Conservation (phyloP, 306 rosid species). For the Sphenostylis stenocarpa region DNA sequence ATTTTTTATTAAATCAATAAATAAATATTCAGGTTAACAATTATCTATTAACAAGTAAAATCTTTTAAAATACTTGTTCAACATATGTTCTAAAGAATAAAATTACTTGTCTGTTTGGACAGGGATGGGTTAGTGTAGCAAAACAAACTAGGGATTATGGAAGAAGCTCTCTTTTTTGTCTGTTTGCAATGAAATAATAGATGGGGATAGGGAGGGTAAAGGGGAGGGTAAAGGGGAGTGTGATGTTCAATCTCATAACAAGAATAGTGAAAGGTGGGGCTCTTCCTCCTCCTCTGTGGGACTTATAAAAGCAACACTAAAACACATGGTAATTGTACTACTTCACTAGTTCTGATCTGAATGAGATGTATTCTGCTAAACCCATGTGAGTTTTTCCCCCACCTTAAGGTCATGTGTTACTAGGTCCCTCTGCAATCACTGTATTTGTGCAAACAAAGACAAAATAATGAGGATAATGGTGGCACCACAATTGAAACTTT, state of each 20-base stretch:
- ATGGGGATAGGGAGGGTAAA: no score
- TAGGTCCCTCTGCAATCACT: background rate
- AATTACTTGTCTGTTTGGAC: background rate
- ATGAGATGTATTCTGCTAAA: no score
- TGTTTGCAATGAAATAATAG: background rate
- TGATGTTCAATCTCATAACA: background rate
- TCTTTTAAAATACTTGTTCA: no score
- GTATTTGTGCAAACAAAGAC: background rate
- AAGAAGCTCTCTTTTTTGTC: background rate
- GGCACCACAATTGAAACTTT: no score
- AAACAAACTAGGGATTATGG: background rate
- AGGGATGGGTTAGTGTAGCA: background rate
- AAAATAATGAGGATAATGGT: background rate
- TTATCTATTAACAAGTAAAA: no score
- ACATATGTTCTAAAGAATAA: background rate
- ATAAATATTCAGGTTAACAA: no score
- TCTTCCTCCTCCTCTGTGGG: background rate
- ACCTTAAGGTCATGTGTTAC: background rate
- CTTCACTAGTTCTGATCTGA: background rate
- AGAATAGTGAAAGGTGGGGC: background rate
- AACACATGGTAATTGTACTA: background rate
- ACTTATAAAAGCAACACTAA: background rate
- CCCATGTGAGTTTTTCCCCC: background rate
- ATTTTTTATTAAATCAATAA: no score
- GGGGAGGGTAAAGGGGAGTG: background rate